Evolutionary conservation across 192 early-diverging fungal genomes (phyloP), one percentile per base, ranked within the genome.

Genomic region (Entophlyctis helioformis): DNA sequence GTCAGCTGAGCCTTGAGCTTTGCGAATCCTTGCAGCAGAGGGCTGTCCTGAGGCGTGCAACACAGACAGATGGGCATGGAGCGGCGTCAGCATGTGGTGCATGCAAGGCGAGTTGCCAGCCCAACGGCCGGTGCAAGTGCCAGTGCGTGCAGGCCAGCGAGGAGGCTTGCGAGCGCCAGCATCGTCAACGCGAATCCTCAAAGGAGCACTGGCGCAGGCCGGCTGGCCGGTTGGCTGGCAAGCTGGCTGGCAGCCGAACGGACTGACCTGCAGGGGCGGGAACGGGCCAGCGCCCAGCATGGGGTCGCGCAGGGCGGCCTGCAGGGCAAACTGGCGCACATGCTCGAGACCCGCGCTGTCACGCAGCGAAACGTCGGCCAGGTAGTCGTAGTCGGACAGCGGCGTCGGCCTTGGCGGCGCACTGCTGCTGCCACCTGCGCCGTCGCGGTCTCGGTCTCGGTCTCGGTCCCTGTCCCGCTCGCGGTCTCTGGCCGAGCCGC

Each of bases 11-110:
- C 62, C 54, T 74, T 63, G 20, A 88, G 56, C n/a, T 60, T 63
- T 6, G 75, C 61, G 45, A 88, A 88, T 4, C 81, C 79, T 16
- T 62, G 52, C 73, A 88, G 69, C 33, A 88, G 48, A 0, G 76
- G 76, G 40, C 61, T 81, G 43, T 82, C 78, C 67, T 85, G 60
- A 23, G 9, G 6, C 7, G 12, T 16, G 16, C 37, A 39, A 20
- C n/a, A 26, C 3, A 34, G 19, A 42, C 41, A 28, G 15, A 42
- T 18, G 24, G 12, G 19, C 44, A 18, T n/a, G 6, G 29, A 31
- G 29, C 29, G n/a, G n/a, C n/a, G n/a, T n/a, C n/a, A n/a, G n/a
- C n/a, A n/a, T n/a, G n/a, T n/a, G n/a, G n/a, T n/a, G n/a, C n/a
- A n/a, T n/a, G n/a, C n/a, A n/a, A n/a, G n/a, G n/a, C n/a, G n/a